Percentiles rank a stretch among this genome's conserved stretches.
These are phyloP conservation scores for Trypanosomatidae sp. DNA, from an alignment of 208 protist genomes.

Conservation along the genomic window DNA sequence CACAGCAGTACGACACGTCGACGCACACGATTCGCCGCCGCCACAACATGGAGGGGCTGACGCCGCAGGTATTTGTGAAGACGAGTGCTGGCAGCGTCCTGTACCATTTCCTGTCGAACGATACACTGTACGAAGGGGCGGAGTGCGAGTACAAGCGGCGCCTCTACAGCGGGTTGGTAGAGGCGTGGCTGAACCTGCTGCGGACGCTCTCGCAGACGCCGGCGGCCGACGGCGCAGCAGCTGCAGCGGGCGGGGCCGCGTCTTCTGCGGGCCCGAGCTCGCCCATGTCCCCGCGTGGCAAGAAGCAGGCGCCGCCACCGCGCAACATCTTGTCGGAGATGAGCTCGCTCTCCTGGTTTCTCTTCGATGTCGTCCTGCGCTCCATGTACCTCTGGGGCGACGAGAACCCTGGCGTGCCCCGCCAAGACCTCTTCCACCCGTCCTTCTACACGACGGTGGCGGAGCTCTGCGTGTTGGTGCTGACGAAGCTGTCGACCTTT, in stretches of 20 bases:
- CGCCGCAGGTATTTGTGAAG: constrained; percentile 33
- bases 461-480: constrained; percentile 60
- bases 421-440: constrained; percentile 52
- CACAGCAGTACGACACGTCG: constrained; percentile 72
- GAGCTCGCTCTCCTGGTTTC: constrained; percentile 78
- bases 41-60: constrained; percentile 34
- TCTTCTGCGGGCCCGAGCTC: not conserved
- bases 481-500: constrained; percentile 52
- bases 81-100: constrained; percentile 70
- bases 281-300: constrained; percentile 1
- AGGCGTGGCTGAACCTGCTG: constrained; percentile 71
- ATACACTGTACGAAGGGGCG: constrained; percentile 64
- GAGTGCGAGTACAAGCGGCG: constrained; percentile 39
- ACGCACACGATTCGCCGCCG: constrained; percentile 46
- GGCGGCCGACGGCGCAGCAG: not conserved
- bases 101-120: constrained; percentile 84
- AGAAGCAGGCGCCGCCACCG: constrained; percentile 14
- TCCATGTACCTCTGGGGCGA: constrained; percentile 78
- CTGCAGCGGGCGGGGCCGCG: not conserved
- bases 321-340: constrained; percentile 70
- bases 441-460: constrained; percentile 60
- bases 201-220: constrained; percentile 8
- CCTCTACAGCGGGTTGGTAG: constrained; percentile 76
- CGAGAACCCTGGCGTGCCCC: constrained; percentile 48
- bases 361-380: constrained; percentile 84